Percentiles rank a stretch among this genome's conserved stretches.
Conservation (phyloP, 345 rosid species). For the Fremontodendron californicum region DNA sequence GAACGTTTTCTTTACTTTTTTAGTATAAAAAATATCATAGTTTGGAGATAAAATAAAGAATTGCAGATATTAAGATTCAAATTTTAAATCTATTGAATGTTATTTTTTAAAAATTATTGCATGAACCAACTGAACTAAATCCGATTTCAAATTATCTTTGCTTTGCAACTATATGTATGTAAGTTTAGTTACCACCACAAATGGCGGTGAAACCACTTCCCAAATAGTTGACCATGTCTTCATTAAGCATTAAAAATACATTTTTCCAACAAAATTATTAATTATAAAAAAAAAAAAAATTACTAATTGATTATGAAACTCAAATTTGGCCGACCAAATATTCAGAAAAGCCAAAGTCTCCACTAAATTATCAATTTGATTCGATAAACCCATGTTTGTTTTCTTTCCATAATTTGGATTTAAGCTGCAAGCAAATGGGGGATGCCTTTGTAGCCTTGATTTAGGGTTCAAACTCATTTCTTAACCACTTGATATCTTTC, state of each 20-base stretch:
- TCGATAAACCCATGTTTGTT: constrained; percentile 19
- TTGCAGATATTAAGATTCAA: too few species aligned
- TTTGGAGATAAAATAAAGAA: too few species aligned
- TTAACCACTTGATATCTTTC: constrained; percentile 7
- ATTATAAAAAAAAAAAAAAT: neutral
- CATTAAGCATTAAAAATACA: neutral
- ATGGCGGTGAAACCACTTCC: constrained; percentile 4
- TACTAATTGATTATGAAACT: neutral
- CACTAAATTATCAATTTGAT: constrained; percentile 13
- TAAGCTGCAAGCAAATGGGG: neutral
- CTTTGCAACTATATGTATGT: neutral
- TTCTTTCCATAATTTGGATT: neutral
- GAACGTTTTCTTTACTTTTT: too few species aligned
- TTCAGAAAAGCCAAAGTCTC: neutral
- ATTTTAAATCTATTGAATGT: too few species aligned
- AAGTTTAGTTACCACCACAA: neutral
- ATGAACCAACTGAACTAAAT: too few species aligned
- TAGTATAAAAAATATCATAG: too few species aligned
- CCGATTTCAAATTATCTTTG: neutral
- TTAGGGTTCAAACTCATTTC: constrained; percentile 19
- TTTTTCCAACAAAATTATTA: neutral
- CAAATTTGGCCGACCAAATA: neutral
- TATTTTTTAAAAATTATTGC: too few species aligned
- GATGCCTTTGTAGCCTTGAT: constrained; percentile 19
- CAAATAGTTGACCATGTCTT: neutral